These are phyloP conservation scores for Pachysandra terminalis DNA, from an alignment of 164 flowering plant genomes.

Conservation along the genomic window DNA sequence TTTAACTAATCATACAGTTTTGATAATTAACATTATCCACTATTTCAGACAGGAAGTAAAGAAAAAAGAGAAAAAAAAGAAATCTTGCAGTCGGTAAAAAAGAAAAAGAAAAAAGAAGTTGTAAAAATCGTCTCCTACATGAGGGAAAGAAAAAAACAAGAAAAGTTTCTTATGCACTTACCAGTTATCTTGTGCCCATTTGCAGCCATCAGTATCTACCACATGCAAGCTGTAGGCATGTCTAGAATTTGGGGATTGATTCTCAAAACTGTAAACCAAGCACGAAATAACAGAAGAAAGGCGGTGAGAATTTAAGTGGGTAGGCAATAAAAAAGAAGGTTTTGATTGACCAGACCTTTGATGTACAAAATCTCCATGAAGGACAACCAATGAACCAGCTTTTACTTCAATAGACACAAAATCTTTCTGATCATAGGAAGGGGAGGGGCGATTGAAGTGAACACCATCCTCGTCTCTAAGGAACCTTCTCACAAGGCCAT, in stretches of 20 bases:
- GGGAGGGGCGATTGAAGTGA: constrained; percentile 81
- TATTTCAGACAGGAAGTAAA: too few relatives aligned
- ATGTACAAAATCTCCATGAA: constrained; percentile 94
- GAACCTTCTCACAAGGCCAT: constrained; percentile 93
- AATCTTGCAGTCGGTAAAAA: neutral
- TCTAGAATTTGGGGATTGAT: constrained; percentile 81
- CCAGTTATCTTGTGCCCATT: constrained; percentile 90
- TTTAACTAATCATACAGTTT: too few relatives aligned
- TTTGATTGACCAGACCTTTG: constrained; percentile 56
- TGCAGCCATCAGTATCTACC: constrained; percentile 86
- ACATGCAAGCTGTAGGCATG: constrained; percentile 95
- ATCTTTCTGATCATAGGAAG: constrained; percentile 71
- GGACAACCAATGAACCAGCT: constrained; percentile 85
- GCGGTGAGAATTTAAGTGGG: neutral
- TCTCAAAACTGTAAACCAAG: constrained; percentile 65
- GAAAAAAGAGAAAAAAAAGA: neutral
- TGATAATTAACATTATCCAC: too few relatives aligned
- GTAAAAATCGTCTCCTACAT: neutral
- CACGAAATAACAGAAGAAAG: constrained; percentile 2
- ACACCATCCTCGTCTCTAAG: constrained; percentile 82
- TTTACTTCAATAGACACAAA: constrained; percentile 88
- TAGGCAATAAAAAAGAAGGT: neutral
- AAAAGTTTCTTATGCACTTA: constrained; percentile 23
- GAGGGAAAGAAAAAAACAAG: neutral
- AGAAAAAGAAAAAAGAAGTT: too few relatives aligned